Evolutionary conservation across 1,284 basidiomycete genomes (phyloP), one percentile per base, ranked within the genome.

Genomic region (Peniophora sp.): DNA sequence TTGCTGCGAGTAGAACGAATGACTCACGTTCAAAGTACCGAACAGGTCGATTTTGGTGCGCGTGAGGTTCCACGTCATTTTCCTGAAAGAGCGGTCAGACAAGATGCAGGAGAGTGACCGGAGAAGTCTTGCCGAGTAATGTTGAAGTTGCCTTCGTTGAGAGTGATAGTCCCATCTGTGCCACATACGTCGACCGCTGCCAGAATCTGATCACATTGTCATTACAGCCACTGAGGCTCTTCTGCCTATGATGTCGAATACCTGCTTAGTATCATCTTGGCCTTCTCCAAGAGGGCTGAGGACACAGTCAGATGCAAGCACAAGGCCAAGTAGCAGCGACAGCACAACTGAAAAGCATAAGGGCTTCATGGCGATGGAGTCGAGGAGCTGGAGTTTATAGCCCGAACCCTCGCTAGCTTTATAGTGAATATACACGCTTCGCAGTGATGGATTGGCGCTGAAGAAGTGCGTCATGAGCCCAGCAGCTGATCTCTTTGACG

Each of bases 31-130:
- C 12, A 85, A 64, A 55, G 66, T 70, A 1, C 81, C 82, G 50
- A 74, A 70, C 10, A 85, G 62, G 54, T 81, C 75, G 2, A 85
- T 73, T 10, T 62, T 69, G 2, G 78, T 65, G 20, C 71, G 65
- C n/a, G 67, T 63, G 12, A 85, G 67, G 52, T 79, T 64, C 80
- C 79, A 83, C 1, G 70, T 75, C 78, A 83, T 78, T 57, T 79
- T 81, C 53, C 79, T 80, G 46, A 46, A 11, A 16, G 27, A 14
- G 17, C 43, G 8, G 35, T 32, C 20, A 32, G 35, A 17, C 22
- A 12, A 32, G 9, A 25, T 53, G 50, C 5, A 45, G 48, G 8
- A 56, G 49, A 5, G n/a, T n/a, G n/a, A n/a, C n/a, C n/a, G n/a
- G n/a, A n/a, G n/a, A n/a, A n/a, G n/a, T n/a, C 27, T 45, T 50